Base-by-base conservation (phyloP, 2,329 filamentous ascomycete genomes). In the Didymella glomerata region DNA sequence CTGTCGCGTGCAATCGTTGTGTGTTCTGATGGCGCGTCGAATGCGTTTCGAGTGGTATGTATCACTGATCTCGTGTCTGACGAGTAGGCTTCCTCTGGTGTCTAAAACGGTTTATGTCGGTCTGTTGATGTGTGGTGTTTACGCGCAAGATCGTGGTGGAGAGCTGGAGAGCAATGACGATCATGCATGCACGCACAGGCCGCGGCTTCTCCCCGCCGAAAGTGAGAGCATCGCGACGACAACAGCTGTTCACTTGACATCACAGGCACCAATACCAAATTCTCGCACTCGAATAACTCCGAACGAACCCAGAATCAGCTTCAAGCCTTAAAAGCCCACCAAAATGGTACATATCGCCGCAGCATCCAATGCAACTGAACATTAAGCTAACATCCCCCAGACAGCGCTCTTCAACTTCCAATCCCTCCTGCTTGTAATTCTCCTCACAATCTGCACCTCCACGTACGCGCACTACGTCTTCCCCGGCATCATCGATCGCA, bases 371-470 rank as follows among this genome's bases (percentile, higher is more conserved):
- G 14, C 20, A 14, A 54, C n/a, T 30, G 24, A 57, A 49, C 40
- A 28, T 5, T 22, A 14, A 46, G 49, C 49, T 55, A 36, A 48
- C 48, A 30, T 34, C n/a, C 34, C 3, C 49, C 73, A 97, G 95
- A 91, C 95, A 60, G 95, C 95, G 54, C 90, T 99, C 73, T 97
- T 99, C 88, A 98, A 98, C 82, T 98, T 99, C 83, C 93, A 97
- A 80, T 96, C 93, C 59, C 90, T 98, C 69, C 87, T 99, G 70
- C 87, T 98, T 71, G 94, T 97, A 68, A 88, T 99, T 72, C 88
- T 99, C 50, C 90, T 99, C 68, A 88, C 96, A 69, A 96, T 98
- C 75, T 99, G 95, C 85, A 97, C 95, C 57, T 93, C 91, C 79
- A 88, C 95, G 63, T 98, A 99, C 80, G 86, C 93, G 56, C 95